Evolutionary conservation across 179 eudicot species (phyloP).

Genomic region (Heliamphora pulchella): DNA sequence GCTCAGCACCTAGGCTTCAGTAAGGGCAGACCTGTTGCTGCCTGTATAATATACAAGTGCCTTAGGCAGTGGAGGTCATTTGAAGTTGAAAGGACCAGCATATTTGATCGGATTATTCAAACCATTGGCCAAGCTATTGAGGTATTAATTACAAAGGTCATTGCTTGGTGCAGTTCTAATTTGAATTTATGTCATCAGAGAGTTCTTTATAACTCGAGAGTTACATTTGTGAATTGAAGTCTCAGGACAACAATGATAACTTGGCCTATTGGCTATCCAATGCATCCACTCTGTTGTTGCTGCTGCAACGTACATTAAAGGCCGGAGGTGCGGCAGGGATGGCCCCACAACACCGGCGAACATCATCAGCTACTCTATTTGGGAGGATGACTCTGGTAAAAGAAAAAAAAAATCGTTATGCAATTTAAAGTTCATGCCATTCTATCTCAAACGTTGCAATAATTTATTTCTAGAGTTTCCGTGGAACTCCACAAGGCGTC

Average conservation of each 20-base stretch:
- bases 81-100: conserved; percentile 86
- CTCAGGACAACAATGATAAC: conserved; percentile 70
- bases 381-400: conserved; percentile 80
- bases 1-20: conserved; percentile 82
- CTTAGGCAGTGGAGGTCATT: conserved; percentile 88
- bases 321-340: conserved; percentile 66
- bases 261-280: conserved; percentile 90
- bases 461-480: conserved; percentile 57
- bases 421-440: neutral
- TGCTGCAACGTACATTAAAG: conserved; percentile 74
- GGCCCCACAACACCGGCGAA: conserved; percentile 62
- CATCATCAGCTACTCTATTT: conserved; percentile 57
- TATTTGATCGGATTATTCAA: conserved; percentile 76
- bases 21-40: conserved; percentile 79
- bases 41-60: conserved; percentile 90
- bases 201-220: conserved; percentile 22
- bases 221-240: conserved; percentile 31
- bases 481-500: conserved; percentile 64
- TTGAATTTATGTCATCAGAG: neutral
- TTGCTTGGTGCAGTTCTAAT: conserved; percentile 8
- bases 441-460: conserved; percentile 9
- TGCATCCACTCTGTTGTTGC: conserved; percentile 64
- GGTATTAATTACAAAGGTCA: conserved; percentile 34
- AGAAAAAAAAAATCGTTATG: neutral
- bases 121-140: conserved; percentile 81